phyloP scores from a whole-genome alignment of 2,329 filamentous ascomycete genomes.

The Lasiodiplodia sp. region DNA sequence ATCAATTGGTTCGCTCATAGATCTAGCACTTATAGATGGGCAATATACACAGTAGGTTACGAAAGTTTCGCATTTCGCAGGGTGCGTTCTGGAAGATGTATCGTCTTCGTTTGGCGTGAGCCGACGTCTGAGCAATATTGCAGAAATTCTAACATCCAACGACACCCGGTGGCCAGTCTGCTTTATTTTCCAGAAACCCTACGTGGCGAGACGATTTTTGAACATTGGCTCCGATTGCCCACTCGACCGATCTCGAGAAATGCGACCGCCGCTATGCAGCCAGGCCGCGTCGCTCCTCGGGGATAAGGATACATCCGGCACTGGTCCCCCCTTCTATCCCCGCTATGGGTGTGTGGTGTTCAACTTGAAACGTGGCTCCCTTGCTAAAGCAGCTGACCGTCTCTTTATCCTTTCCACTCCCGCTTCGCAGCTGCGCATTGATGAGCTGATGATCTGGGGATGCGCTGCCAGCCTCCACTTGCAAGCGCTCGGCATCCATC shows the following conservation, averaged over 20 bases:
- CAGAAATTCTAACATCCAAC: no score
- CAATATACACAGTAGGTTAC: background rate
- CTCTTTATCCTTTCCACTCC: background rate
- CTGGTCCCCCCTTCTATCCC: background rate
- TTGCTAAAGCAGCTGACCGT: background rate
- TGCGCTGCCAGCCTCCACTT: background rate
- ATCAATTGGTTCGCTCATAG: background rate
- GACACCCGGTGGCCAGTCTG: no score
- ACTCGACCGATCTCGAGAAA: background rate
- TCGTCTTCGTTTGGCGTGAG: no score
- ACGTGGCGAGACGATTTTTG: no score
- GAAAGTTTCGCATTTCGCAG: background rate
- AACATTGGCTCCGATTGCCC: background rate
- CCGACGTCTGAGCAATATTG: no score
- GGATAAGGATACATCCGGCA: background rate
- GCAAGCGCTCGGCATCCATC: background rate
- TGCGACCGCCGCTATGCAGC: background rate
- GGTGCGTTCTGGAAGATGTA: background rate
- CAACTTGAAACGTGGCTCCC: slow-evolving; percentile 15
- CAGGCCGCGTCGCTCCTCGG: background rate
- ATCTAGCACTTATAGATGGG: background rate
- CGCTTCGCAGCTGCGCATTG: background rate
- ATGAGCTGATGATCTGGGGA: background rate
- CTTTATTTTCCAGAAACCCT: no score
- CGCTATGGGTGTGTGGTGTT: background rate